A percentile compares a stretch with the other conserved stretches of the same genome.
These are phyloP conservation scores for grape (Vitis vinifera) DNA, from an alignment of 164 flowering plant genomes.

Conservation along the genomic window DNA sequence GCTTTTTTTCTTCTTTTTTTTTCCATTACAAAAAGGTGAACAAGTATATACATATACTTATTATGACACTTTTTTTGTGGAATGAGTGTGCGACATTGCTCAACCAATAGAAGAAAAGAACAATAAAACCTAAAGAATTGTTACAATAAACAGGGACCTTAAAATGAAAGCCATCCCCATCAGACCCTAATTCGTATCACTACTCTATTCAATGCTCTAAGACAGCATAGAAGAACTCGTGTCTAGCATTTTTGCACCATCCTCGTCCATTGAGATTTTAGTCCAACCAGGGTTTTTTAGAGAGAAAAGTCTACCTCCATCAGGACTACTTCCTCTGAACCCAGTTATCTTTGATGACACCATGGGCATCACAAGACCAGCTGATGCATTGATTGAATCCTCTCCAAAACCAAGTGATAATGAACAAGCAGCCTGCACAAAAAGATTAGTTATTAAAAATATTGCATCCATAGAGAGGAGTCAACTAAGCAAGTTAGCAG, in stretches of 20 bases:
- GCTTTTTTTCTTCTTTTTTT: too few relatives aligned
- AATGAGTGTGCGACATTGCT: too few relatives aligned
- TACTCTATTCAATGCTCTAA: conserved; percentile 28
- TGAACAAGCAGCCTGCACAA: conserved; percentile 66
- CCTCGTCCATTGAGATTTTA: conserved; percentile 57
- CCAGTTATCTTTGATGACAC: conserved; percentile 92
- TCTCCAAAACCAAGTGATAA: conserved; percentile 81
- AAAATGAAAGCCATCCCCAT: too few relatives aligned
- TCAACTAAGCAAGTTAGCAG: conserved; percentile 4
- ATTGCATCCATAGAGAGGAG: not conserved
- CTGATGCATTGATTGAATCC: conserved; percentile 82
- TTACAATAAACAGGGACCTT: not conserved
- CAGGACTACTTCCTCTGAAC: conserved; percentile 65
- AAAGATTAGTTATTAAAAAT: conserved; percentile 3
- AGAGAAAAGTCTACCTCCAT: conserved; percentile 54
- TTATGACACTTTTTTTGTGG: too few relatives aligned
- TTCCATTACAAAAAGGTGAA: too few relatives aligned
- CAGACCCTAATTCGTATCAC: not conserved
- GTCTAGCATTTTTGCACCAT: conserved; percentile 41
- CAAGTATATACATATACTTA: too few relatives aligned
- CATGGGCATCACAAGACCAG: conserved; percentile 96
- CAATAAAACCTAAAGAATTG: too few relatives aligned
- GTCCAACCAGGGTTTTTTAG: conserved; percentile 57
- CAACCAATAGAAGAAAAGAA: too few relatives aligned
- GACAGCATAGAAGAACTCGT: conserved; percentile 40